A percentile compares a stretch with the other conserved stretches of the same genome.
phyloP scores from a whole-genome alignment of 2,329 filamentous ascomycete species.

The Scedosporium aurantiacum region DNA sequence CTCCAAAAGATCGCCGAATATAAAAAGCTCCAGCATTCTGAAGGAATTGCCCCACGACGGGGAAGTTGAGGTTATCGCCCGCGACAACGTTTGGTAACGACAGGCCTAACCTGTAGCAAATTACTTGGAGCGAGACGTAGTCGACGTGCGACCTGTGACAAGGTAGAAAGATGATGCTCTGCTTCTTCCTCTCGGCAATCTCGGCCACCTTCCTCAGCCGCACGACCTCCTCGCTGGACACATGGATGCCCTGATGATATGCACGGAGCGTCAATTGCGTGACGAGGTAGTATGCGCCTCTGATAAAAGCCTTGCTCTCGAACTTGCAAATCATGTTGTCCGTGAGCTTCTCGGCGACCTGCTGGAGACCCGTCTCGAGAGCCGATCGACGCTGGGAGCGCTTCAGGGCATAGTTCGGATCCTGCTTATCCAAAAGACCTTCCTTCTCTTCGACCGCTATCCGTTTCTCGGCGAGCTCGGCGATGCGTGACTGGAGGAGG shows the following conservation, averaged over 20 bases:
- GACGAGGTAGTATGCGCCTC: constrained; percentile 78
- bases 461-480: constrained; percentile 63
- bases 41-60: constrained; percentile 76
- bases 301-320: constrained; percentile 86
- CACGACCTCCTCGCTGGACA: constrained; percentile 87
- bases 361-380: constrained; percentile 61
- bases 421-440: constrained; percentile 49
- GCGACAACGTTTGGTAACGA: constrained; percentile 85
- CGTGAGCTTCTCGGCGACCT: constrained; percentile 77
- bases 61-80: constrained; percentile 93
- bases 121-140: constrained; percentile 87
- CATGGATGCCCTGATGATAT: constrained; percentile 95
- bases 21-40: constrained; percentile 97
- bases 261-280: constrained; percentile 85
- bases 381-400: constrained; percentile 42
- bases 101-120: constrained; percentile 87
- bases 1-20: constrained; percentile 85
- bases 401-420: constrained; percentile 37
- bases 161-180: constrained; percentile 91
- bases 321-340: constrained; percentile 99
- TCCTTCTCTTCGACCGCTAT: constrained; percentile 67
- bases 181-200: constrained; percentile 72
- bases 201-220: constrained; percentile 72
- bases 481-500: constrained; percentile 63
- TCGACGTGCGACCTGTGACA: constrained; percentile 94